phyloP scores from a whole-genome alignment of 176 grass and related monocot genomes.

The Oryza punctata region DNA sequence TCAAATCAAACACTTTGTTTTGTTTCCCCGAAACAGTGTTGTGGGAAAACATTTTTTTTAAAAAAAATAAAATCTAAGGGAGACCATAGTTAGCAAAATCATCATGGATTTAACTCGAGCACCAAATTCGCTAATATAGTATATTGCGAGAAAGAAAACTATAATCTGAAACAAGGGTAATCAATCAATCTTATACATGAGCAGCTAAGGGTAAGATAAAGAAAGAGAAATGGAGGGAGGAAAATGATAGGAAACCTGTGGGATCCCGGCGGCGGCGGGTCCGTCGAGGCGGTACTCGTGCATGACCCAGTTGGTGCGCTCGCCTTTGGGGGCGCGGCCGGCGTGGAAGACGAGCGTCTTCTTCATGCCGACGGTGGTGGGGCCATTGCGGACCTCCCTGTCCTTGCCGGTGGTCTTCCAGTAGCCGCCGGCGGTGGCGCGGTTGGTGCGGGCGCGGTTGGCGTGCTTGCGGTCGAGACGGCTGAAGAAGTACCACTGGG shows the following conservation, averaged over 20 bases:
- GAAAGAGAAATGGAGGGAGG: neutral
- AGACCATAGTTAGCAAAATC: neutral
- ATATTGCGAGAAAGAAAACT: too few species aligned
- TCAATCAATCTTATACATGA: neutral
- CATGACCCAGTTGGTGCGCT: conserved; percentile 99
- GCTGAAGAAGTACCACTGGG: conserved; percentile 99
- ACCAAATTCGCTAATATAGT: too few species aligned
- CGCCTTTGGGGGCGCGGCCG: conserved; percentile 74
- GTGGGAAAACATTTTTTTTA: neutral
- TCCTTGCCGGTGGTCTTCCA: conserved; percentile 99
- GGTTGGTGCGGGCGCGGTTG: conserved; percentile 85
- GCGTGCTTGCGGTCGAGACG: conserved; percentile 86
- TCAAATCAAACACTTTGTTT: neutral
- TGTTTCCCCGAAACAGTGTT: neutral
- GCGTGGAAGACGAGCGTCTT: conserved; percentile 94
- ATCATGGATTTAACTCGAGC: neutral
- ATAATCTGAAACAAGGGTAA: too few species aligned
- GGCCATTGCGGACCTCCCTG: conserved; percentile 61
- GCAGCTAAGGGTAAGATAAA: neutral
- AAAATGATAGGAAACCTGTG: conserved; percentile 32
- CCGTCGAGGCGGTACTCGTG: conserved; percentile 94
- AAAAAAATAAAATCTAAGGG: too few species aligned
- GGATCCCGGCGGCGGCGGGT: conserved; percentile 19
- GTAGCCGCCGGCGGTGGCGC: conserved; percentile 73
- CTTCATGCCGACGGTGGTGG: conserved; percentile 79